Evolutionary conservation across 352 stramenopile species (phyloP), one percentile per base, ranked within the genome.

Genomic region (Phytopythium vexans): DNA sequence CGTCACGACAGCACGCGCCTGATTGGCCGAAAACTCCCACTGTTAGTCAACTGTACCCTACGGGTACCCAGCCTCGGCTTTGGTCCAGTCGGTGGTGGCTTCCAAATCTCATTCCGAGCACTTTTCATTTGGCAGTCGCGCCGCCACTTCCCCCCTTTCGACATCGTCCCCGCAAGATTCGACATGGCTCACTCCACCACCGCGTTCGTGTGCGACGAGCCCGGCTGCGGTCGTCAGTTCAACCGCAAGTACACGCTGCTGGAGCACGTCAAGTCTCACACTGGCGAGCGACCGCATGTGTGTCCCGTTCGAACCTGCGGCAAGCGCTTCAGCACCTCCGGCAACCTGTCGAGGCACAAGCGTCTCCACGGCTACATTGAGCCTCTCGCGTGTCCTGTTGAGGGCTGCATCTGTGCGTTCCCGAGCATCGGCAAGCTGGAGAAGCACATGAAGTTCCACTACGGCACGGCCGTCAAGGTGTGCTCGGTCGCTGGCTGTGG

Each of bases 251-350:
- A 69, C 47, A 71, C 66, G 39, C 64, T 75, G 27, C 54, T 52
- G 11, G 62, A 72, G 53, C 66, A 75, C 53, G 56, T 60, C 43
- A 75, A 75, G 62, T 72, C 56, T n/a, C 55, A 66, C 52, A 74
- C 62, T 48, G 57, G 52, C 38, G 62, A 77, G 49, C 51, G 54
- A 33, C 57, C 60, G 16, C 58, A 78, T 16, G 52, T 72, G n/a
- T 78, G 69, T 52, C 46, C 52, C 2, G 58, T 66, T 33, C 41
- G 9, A 21, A 48, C 54, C 7, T 77, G 68, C 37, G 62, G 56
- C 52, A 77, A 74, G 60, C 64, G 65, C 35, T 77, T 77, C 58
- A 77, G 62, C 37, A 77, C 68, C n/a, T 66, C 62, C 6, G 68
- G 68, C 45, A 77, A 77, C 56, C 58, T 74, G 16, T 66, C 67